Percentiles rank a stretch among this genome's conserved stretches.
Conservation (phyloP, 257 asterid species). For the Dorcoceras hygrometricum region DNA sequence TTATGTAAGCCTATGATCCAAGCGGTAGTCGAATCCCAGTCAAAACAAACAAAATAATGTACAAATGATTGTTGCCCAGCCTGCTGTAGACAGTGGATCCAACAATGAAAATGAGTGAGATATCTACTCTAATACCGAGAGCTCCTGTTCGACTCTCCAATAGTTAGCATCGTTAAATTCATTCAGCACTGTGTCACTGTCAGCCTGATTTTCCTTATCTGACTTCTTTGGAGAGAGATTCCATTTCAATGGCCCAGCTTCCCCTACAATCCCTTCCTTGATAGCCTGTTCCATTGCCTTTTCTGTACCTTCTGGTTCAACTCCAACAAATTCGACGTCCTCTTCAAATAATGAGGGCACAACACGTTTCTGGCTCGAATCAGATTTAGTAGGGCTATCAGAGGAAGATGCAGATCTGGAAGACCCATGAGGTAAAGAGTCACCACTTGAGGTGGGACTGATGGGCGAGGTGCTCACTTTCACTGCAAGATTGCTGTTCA, state of each 20-base stretch:
- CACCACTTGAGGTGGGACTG: constrained; percentile 43
- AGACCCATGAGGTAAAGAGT: constrained; percentile 45
- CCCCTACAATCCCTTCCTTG: constrained; percentile 93
- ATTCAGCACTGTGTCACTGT: constrained; percentile 49
- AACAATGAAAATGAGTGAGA: background rate
- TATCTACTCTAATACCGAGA: constrained; percentile 54
- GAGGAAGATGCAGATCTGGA: constrained; percentile 35
- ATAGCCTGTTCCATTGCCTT: constrained; percentile 86
- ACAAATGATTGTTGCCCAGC: constrained; percentile 29
- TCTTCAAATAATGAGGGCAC: constrained; percentile 92
- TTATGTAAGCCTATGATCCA: constrained; percentile 29
- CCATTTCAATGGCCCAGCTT: constrained; percentile 74
- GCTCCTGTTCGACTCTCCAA: constrained; percentile 97
- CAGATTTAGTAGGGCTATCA: constrained; percentile 38
- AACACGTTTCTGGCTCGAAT: constrained; percentile 36
- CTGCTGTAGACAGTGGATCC: constrained; percentile 4
- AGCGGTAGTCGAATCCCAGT: constrained; percentile 17
- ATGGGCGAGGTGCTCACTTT: constrained; percentile 27
- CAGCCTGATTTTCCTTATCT: constrained; percentile 54
- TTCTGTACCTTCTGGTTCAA: constrained; percentile 62
- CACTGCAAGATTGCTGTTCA: constrained; percentile 23
- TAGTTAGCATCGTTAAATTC: constrained; percentile 83
- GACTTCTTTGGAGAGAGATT: constrained; percentile 40
- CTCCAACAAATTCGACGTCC: constrained; percentile 95
- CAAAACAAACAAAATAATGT: constrained; percentile 39